Base-by-base conservation (phyloP, 148 eudicot species). In the Fagopyrum homotropicum region DNA sequence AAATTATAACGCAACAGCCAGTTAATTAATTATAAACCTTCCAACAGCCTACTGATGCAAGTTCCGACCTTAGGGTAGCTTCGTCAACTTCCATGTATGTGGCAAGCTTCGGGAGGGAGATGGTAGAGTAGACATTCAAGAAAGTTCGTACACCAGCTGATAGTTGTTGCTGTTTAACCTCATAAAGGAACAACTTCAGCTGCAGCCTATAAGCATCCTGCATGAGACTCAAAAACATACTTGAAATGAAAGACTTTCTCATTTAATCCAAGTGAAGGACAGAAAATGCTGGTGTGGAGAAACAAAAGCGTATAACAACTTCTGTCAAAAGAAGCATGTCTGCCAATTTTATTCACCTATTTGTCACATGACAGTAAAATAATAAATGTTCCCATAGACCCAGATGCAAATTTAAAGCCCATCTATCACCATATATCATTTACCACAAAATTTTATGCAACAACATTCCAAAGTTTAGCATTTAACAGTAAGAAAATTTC, bases 181-280 rank as follows among this genome's bases (percentile, higher is more conserved):
- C 99, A 81, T 95, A 90, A 30, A 95, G 90, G 76, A 95, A 95
- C 75, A 95, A 79, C 89, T 95, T 95, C 89, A 95, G 81, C 84
- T 95, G 98, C 77, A 95, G 91, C 74, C 98, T 92, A 80, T 95
- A 95, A 8, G 98, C 96, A 81, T 95, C 98, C 98, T 95, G 91
- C 54, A 84, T 4, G 17, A 3, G 16, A 6, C 17, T 60, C 8
- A n/a, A 66, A 66, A 66, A 40, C 40, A 66, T 40, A 7, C 19
- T 66, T 66, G 10, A 35, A 1, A 4, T 66, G n/a, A 66, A 43
- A 1, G 46, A 2, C 15, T 66, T 40, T 15, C 30, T 14, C 45
- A 66, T 1, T 17, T 9, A 66, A 35, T 40, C 45, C 46, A 35
- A 66, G 46, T 15, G n/a, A 66, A 66, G 9, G 29, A 5, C 19